These are phyloP conservation scores for Wickerhamiella domercqiae DNA, from an alignment of 805 yeast species.

Conservation along the genomic window DNA sequence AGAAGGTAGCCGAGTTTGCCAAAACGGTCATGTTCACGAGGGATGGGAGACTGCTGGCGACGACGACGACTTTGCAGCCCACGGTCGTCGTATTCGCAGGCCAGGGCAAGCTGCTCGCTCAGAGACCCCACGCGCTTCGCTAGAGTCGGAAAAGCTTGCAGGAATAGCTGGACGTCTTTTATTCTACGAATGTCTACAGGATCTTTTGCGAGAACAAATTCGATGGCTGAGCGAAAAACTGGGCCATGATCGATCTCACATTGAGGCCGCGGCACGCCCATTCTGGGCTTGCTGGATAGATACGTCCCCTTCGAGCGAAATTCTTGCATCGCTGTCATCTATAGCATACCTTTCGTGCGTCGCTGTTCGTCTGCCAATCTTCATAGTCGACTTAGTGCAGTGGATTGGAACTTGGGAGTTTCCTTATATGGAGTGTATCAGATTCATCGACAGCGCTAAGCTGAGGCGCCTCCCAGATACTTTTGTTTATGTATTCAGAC, in stretches of 20 bases:
- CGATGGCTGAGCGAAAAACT: constrained; percentile 2
- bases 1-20: constrained; percentile 75
- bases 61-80: constrained; percentile 24
- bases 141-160: background rate
- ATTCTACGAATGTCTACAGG: constrained; percentile 5
- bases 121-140: too few relatives aligned
- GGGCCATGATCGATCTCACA: constrained; percentile 1
- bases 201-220: constrained; percentile 9
- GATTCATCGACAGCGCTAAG: constrained; percentile 6
- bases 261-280: background rate
- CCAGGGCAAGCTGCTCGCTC: background rate
- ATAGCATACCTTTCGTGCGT: constrained; percentile 18
- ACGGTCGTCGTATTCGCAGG: constrained; percentile 18
- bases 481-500: constrained; percentile 1
- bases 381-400: constrained; percentile 17
- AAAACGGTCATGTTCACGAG: constrained; percentile 77
- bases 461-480: constrained; percentile 3
- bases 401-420: constrained; percentile 21
- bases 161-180: background rate
- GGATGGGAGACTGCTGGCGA: constrained; percentile 47
- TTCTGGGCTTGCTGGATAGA: constrained; percentile 1
- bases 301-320: too few relatives aligned
- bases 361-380: constrained; percentile 16
- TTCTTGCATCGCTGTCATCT: constrained; percentile 13
- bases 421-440: constrained; percentile 17